Conservation (phyloP, 805 yeast genomes). For the Allodekkera sacchari region DNA sequence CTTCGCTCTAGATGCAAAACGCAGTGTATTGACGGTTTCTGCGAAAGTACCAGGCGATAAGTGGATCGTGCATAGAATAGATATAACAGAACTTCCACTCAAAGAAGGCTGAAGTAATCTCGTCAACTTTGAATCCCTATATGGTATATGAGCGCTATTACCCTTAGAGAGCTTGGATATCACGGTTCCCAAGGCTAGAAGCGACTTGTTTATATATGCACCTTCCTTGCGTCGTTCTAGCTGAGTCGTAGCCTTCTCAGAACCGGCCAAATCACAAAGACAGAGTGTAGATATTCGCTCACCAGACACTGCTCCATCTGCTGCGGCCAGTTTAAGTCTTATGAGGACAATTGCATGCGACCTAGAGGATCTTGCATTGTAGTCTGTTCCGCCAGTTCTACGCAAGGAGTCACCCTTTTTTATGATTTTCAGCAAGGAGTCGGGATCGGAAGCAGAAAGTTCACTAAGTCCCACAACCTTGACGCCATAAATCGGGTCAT, state of each 20-base stretch:
- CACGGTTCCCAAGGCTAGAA: conserved; percentile 87
- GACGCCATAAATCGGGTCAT: conserved; percentile 65
- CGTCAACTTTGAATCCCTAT: conserved; percentile 88
- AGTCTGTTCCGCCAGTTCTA: conserved; percentile 83
- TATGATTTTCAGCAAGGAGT: conserved; percentile 54
- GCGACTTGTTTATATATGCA: conserved; percentile 82
- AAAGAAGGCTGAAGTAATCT: conserved; percentile 86
- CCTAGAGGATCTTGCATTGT: conserved; percentile 77
- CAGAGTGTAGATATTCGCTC: conserved; percentile 55
- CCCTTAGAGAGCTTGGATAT: conserved; percentile 58
- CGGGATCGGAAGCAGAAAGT: conserved; percentile 44
- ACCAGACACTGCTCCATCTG: conserved; percentile 28
- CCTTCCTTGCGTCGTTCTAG: conserved; percentile 88
- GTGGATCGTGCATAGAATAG: conserved; percentile 82
- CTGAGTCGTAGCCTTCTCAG: conserved; percentile 78
- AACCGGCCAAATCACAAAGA: conserved; percentile 92
- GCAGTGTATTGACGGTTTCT: conserved; percentile 77
- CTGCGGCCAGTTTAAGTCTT: conserved; percentile 34
- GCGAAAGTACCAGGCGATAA: conserved; percentile 49
- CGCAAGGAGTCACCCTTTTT: conserved; percentile 65
- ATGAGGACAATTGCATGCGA: conserved; percentile 86
- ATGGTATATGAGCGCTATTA: conserved; percentile 60
- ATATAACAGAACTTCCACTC: conserved; percentile 77
- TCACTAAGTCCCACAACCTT: conserved; percentile 68
- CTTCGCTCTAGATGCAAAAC: conserved; percentile 92